Evolutionary conservation across 345 rosid genomes (phyloP).

Genomic region (Hibiscus trionum): DNA sequence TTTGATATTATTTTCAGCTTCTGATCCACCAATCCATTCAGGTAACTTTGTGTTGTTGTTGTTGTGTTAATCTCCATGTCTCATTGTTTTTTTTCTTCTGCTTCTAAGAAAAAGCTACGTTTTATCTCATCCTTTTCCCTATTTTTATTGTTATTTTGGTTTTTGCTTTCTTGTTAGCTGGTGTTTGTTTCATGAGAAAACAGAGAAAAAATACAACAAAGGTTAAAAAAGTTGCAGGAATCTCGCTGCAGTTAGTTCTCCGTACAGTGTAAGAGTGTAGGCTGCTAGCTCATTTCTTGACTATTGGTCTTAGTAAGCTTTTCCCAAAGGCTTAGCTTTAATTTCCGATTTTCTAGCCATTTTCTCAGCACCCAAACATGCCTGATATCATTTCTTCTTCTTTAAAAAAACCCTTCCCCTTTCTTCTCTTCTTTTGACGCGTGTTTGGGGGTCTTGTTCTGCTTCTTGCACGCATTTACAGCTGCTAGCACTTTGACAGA

Average conservation of each 20-base stretch:
- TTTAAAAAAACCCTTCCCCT: not conserved
- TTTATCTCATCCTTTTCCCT: not conserved
- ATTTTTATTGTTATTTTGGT: not conserved
- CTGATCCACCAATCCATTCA: slow-evolving; percentile 9
- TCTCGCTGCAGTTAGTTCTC: slow-evolving; percentile 9
- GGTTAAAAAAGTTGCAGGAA: not conserved
- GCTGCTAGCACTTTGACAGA: not conserved
- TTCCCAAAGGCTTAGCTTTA: not conserved
- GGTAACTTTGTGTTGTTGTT: slow-evolving; percentile 4
- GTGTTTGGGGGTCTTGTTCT: not conserved
- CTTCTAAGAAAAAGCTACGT: not conserved
- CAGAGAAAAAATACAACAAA: not conserved
- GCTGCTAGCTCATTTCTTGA: not conserved
- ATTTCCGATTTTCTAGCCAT: not conserved
- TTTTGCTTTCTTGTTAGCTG: not conserved
- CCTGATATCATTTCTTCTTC: not conserved
- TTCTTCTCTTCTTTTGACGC: not conserved
- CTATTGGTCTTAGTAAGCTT: not conserved
- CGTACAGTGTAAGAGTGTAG: not conserved
- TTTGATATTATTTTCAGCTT: slow-evolving; percentile 11
- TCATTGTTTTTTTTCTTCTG: not conserved
- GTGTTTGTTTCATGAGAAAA: slow-evolving; percentile 23
- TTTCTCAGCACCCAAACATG: slow-evolving; percentile 6
- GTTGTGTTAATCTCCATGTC: not conserved
- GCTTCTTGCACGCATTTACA: slow-evolving; percentile 5